Conservation (phyloP, 2,329 filamentous ascomycete species). For the Chaetomium sp. region DNA sequence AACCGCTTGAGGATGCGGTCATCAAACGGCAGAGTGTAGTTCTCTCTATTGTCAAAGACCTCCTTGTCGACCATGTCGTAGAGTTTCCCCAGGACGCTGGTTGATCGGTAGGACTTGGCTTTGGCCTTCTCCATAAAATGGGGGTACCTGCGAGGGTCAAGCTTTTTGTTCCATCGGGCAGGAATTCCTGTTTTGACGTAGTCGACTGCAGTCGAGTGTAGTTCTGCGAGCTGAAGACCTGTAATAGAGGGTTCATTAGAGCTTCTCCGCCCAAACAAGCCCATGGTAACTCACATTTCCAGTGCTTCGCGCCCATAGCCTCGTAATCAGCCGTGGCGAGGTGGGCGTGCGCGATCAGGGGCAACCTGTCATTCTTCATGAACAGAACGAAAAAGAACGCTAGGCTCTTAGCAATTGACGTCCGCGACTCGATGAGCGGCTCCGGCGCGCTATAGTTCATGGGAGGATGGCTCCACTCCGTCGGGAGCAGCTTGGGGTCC, state of each 20-base stretch:
- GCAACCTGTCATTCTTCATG: conserved; percentile 86
- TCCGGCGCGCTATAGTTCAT: conserved; percentile 73
- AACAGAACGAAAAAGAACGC: conserved; percentile 86
- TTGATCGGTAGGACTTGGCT: conserved; percentile 62
- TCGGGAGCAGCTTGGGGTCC: conserved; percentile 71
- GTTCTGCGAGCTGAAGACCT: conserved; percentile 47
- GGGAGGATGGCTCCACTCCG: conserved; percentile 67
- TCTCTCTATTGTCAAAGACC: conserved; percentile 66
- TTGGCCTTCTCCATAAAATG: conserved; percentile 82
- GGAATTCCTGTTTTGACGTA: conserved; percentile 87
- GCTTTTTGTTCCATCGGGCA: conserved; percentile 64
- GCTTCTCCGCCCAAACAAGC: not conserved
- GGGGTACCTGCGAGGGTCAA: conserved; percentile 69
- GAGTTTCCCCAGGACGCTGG: conserved; percentile 73
- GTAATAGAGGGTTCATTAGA: not conserved
- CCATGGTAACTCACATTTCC: conserved; percentile 55
- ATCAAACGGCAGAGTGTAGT: conserved; percentile 76
- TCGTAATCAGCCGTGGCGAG: conserved; percentile 72
- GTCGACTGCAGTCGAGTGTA: conserved; percentile 92
- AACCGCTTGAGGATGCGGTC: conserved; percentile 68
- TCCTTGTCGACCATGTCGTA: conserved; percentile 71
- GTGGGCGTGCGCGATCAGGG: conserved; percentile 79
- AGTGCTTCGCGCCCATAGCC: conserved; percentile 63
- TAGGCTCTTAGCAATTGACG: conserved; percentile 73
- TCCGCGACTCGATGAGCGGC: conserved; percentile 57